Conservation (phyloP, 129 eudicot species). For the Helichrysum umbraculigerum region DNA sequence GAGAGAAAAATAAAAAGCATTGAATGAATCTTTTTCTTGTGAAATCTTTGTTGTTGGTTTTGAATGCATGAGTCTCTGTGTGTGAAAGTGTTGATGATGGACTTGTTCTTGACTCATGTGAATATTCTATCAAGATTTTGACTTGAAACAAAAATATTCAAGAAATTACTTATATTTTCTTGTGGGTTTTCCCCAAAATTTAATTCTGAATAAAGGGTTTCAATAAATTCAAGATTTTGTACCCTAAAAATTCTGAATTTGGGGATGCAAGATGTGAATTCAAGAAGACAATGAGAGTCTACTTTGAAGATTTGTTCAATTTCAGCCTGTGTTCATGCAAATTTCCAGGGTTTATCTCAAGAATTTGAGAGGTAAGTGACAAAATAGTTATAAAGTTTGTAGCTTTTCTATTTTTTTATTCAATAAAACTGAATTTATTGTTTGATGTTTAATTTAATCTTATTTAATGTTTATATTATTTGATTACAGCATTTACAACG, state of each 20-base stretch:
- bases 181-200: constrained; percentile 20
- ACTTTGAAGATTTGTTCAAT: constrained; percentile 25
- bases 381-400: constrained; percentile 1
- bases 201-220: neutral
- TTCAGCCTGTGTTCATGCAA: constrained; percentile 30
- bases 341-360: constrained; percentile 21
- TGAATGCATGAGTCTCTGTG: constrained; percentile 38
- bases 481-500: constrained; percentile 42
- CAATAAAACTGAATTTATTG: constrained; percentile 26
- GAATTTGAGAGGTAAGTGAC: constrained; percentile 24
- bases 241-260: constrained; percentile 16
- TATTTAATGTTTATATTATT: constrained; percentile 26
- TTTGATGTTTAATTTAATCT: constrained; percentile 9
- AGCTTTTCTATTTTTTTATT: neutral
- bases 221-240: constrained; percentile 3
- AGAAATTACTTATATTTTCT: constrained; percentile 10
- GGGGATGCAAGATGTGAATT: constrained; percentile 34
- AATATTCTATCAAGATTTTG: constrained; percentile 34
- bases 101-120: constrained; percentile 43
- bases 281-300: constrained; percentile 42
- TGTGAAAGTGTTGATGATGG: constrained; percentile 32
- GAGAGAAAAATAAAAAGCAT: constrained; percentile 37
- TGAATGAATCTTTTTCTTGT: constrained; percentile 38
- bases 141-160: constrained; percentile 3
- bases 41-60: constrained; percentile 46